Conservation (phyloP, 768 basidiomycete genomes). For the Leccinellum rugosiceps region DNA sequence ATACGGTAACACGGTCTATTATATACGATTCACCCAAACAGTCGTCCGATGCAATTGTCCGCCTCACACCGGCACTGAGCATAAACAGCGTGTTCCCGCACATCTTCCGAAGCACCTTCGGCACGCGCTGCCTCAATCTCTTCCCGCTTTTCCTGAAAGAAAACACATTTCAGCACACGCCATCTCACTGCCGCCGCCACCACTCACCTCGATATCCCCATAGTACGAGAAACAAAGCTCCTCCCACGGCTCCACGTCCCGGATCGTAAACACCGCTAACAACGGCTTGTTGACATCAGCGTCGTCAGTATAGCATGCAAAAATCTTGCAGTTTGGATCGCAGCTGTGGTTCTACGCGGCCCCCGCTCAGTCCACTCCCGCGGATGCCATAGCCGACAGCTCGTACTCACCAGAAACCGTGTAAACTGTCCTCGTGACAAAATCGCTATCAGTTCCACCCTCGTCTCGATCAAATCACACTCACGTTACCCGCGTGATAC, state of each 20-base stretch:
- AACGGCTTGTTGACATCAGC: conserved; percentile 67
- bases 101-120: not conserved
- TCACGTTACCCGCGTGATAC: conserved; percentile 82
- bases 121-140: conserved; percentile 9
- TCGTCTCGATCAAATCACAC: conserved; percentile 25
- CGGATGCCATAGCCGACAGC: not conserved
- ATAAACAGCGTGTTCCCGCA: conserved; percentile 43
- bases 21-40: conserved; percentile 21
- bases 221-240: conserved; percentile 78
- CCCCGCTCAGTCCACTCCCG: not conserved
- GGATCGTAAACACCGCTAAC: conserved; percentile 60
- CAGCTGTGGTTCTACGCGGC: conserved; percentile 80
- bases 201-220: conserved; percentile 49
- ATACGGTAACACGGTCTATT: not conserved
- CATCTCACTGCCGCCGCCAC: fast-evolving
- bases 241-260: conserved; percentile 60
- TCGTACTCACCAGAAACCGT: conserved; percentile 68
- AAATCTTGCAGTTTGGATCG: conserved; percentile 75
- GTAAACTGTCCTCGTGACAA: conserved; percentile 63
- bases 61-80: conserved; percentile 51
- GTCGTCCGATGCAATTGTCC: conserved; percentile 45
- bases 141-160: conserved; percentile 21
- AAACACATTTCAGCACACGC: not conserved
- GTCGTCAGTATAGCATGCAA: conserved; percentile 79
- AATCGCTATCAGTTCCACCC: not conserved